Evolutionary conservation across 495 filamentous ascomycete species (phyloP).

Genomic region (Aspergillus hancockii): DNA sequence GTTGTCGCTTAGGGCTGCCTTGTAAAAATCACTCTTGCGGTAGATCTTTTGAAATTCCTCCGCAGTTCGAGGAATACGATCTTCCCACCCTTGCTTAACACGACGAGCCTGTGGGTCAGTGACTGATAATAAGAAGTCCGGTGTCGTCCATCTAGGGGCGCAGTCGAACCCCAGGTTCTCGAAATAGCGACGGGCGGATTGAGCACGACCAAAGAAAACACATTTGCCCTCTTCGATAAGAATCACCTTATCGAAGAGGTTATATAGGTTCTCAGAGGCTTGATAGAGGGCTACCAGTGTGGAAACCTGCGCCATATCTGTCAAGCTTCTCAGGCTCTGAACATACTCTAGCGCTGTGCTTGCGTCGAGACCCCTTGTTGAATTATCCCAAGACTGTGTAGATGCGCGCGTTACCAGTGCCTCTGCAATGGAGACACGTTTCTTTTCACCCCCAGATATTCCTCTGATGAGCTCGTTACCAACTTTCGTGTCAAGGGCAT

Average conservation of each 20-base stretch:
- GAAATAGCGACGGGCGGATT: constrained; percentile 61
- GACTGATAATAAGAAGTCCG: constrained; percentile 70
- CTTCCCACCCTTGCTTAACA: constrained; percentile 58
- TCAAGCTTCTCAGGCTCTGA: constrained; percentile 59
- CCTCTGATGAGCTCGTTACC: constrained; percentile 68
- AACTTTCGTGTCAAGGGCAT: constrained; percentile 66
- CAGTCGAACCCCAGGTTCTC: constrained; percentile 63
- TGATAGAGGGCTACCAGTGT: constrained; percentile 70
- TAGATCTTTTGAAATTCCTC: constrained; percentile 60
- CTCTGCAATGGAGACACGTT: constrained; percentile 70
- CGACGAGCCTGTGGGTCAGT: constrained; percentile 63
- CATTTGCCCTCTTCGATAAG: constrained; percentile 68
- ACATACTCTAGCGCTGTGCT: constrained; percentile 68
- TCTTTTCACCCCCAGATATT: constrained; percentile 73
- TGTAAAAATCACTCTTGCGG: constrained; percentile 43
- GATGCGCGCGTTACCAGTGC: constrained; percentile 66
- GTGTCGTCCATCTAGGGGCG: constrained; percentile 63
- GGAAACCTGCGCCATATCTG: constrained; percentile 61
- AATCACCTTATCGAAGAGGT: constrained; percentile 71
- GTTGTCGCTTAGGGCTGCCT: constrained; percentile 42
- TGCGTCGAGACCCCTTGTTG: constrained; percentile 67
- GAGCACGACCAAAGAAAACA: constrained; percentile 61
- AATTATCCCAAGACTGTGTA: constrained; percentile 70
- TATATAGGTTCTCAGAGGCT: constrained; percentile 67
- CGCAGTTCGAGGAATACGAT: constrained; percentile 58